Conservation (phyloP, 805 yeast species). For the Teunomyces pallodes region DNA sequence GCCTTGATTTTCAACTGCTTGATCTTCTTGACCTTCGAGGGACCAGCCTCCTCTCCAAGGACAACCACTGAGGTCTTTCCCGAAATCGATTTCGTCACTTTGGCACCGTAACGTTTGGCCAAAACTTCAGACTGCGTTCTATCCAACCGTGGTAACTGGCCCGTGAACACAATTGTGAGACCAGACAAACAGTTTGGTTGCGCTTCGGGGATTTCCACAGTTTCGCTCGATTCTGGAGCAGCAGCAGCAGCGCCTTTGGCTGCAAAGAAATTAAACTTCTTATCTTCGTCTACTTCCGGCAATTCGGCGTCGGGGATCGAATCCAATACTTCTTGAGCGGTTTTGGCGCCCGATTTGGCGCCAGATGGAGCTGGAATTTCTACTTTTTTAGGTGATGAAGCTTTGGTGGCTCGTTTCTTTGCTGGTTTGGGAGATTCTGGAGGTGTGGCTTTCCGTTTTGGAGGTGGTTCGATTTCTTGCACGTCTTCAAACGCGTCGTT, state of each 20-base stretch:
- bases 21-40: conserved; percentile 84
- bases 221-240: conserved; percentile 28
- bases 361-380: no score
- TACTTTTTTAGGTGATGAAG: conserved; percentile 2
- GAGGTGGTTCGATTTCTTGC: background rate
- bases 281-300: conserved; percentile 53
- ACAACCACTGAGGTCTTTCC: conserved; percentile 86
- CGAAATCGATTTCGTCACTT: conserved; percentile 81
- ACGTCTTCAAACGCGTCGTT: conserved; percentile 6
- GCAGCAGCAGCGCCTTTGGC: conserved; percentile 23
- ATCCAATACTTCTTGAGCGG: conserved; percentile 57
- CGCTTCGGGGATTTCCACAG: conserved; percentile 70
- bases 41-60: conserved; percentile 94
- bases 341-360: no score
- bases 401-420: conserved; percentile 5
- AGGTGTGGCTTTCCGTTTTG: background rate
- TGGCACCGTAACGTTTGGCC: conserved; percentile 88
- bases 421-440: background rate
- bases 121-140: conserved; percentile 71
- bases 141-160: conserved; percentile 75
- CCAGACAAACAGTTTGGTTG: conserved; percentile 85
- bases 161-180: conserved; percentile 89
- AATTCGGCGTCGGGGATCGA: conserved; percentile 75
- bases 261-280: conserved; percentile 53
- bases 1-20: conserved; percentile 72